Evolutionary conservation across 78 protist genomes (phyloP).

Genomic region (Guillardia theta): DNA sequence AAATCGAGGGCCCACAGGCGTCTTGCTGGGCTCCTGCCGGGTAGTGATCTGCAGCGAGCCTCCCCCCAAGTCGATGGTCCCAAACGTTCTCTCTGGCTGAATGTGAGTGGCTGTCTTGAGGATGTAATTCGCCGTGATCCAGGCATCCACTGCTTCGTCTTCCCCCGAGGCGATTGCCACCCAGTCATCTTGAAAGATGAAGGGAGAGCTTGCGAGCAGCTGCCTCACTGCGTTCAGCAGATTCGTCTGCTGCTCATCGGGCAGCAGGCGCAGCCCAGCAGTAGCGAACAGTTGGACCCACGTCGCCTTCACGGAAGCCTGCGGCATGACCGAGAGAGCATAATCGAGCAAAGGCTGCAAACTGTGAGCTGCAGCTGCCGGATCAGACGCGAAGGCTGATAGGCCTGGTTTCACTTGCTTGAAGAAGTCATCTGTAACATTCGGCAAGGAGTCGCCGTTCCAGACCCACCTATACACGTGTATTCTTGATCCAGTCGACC

Average conservation of each 20-base stretch:
- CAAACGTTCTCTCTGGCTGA: neutral
- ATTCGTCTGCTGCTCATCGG: too few species aligned
- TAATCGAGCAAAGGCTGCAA: neutral
- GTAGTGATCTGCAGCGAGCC: neutral
- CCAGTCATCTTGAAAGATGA: neutral
- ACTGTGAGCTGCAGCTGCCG: too few species aligned
- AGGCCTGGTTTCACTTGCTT: neutral
- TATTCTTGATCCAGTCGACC: neutral
- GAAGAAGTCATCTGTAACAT: neutral
- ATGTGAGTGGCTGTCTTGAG: neutral
- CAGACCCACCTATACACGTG: constrained; percentile 1
- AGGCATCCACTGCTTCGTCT: neutral
- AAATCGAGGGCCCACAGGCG: too few species aligned
- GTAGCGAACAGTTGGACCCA: neutral
- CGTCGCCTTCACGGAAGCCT: neutral
- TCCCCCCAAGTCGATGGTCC: neutral
- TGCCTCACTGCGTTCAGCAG: too few species aligned
- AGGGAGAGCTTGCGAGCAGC: too few species aligned
- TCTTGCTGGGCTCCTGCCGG: too few species aligned
- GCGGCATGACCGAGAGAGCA: neutral
- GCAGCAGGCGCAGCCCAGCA: too few species aligned
- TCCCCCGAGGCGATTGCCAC: neutral
- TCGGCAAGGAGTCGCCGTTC: neutral
- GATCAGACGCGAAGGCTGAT: too few species aligned
- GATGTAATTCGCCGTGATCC: constrained; percentile 18